A percentile compares a stretch with the other conserved stretches of the same genome.
Evolutionary conservation across 306 rosid genomes (phyloP).

Genomic region (Trichosanthes truncata): DNA sequence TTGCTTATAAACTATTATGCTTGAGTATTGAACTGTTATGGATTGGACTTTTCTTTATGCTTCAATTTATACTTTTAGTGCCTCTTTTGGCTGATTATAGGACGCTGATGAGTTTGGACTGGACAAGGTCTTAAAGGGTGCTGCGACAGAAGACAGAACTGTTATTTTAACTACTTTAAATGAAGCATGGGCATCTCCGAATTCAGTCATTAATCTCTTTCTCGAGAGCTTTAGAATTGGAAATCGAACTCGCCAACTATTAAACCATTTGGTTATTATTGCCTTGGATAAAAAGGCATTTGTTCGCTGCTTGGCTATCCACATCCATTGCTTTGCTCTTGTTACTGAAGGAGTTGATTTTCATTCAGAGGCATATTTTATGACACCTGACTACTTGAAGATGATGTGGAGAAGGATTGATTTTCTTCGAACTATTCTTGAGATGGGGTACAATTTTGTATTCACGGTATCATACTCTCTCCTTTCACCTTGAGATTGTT

Average conservation of each 20-base stretch:
- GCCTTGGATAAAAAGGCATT: slow-evolving; percentile 75
- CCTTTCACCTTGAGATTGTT: background rate
- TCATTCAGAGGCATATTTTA: slow-evolving; percentile 67
- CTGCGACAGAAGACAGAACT: slow-evolving; percentile 68
- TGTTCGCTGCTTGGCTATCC: slow-evolving; percentile 63
- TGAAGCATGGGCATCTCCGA: slow-evolving; percentile 91
- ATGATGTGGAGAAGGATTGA: slow-evolving; percentile 98
- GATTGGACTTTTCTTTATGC: background rate
- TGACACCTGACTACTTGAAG: slow-evolving; percentile 78
- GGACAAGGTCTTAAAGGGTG: slow-evolving; percentile 48
- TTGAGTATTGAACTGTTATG: background rate
- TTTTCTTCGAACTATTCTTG: slow-evolving; percentile 74
- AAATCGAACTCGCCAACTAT: slow-evolving; percentile 44
- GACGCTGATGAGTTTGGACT: slow-evolving; percentile 41
- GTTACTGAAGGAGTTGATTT: slow-evolving; percentile 61
- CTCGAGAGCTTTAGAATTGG: slow-evolving; percentile 90
- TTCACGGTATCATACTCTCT: slow-evolving; percentile 56
- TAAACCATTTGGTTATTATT: slow-evolving; percentile 74
- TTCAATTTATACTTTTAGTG: background rate
- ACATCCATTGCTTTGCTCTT: slow-evolving; percentile 62
- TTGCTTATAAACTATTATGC: background rate
- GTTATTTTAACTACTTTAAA: slow-evolving; percentile 85
- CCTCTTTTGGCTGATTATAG: slow-evolving; percentile 26
- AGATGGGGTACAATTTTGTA: slow-evolving; percentile 87
- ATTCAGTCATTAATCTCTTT: slow-evolving; percentile 74